Evolutionary conservation across 306 rosid genomes (phyloP).

Genomic region (Prunus mongolica): DNA sequence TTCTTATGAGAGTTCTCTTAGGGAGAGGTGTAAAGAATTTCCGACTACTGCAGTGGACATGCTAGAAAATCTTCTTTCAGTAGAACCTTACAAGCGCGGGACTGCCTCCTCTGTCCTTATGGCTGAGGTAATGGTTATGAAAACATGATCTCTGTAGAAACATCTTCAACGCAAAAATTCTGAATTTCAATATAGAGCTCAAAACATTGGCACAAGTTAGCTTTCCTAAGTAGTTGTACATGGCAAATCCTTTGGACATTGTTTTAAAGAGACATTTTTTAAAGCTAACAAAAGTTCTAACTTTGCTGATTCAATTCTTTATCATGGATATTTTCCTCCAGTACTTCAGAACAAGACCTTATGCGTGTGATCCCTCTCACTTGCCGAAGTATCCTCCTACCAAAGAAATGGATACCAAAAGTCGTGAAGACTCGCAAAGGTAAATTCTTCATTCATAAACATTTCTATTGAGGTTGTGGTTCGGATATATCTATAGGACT

Average conservation of each 20-base stretch:
- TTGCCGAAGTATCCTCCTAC: constrained; percentile 87
- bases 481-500: background rate
- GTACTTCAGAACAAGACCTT: constrained; percentile 81
- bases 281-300: background rate
- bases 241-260: background rate
- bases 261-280: background rate
- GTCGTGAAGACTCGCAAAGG: constrained; percentile 58
- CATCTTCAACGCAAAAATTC: background rate
- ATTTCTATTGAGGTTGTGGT: constrained; percentile 2
- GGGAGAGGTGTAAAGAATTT: constrained; percentile 60
- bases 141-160: background rate
- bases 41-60: constrained; percentile 54
- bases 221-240: too few species aligned
- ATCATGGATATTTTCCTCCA: constrained; percentile 19
- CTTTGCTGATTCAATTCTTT: constrained; percentile 19
- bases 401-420: constrained; percentile 94
- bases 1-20: constrained; percentile 59
- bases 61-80: constrained; percentile 66
- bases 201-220: too few species aligned
- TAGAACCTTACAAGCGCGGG: constrained; percentile 69
- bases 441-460: constrained; percentile 9
- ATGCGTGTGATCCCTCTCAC: constrained; percentile 76
- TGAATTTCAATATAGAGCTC: too few species aligned
- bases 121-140: constrained; percentile 56
- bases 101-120: constrained; percentile 88